Base-by-base conservation (phyloP, 2,329 filamentous ascomycete genomes). In the Venturia effusa region DNA sequence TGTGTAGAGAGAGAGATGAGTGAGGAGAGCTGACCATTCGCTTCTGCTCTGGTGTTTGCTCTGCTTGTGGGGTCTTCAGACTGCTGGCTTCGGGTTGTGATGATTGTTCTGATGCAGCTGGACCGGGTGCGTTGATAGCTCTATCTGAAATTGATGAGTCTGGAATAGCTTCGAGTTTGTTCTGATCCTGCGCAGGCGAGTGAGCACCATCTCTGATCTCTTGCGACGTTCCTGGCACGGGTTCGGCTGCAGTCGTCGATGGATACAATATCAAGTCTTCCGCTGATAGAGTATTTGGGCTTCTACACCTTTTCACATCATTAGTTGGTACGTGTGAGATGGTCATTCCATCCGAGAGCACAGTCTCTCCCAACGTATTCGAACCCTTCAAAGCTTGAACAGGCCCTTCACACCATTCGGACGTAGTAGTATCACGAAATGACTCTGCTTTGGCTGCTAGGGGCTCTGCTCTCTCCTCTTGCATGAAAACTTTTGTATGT, bases 41-140 rank as follows among this genome's bases (percentile, higher is more conserved):
- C 43, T 62, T 62, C 24, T 51, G 60, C 39, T 51, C 60, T 45
- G 60, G 39, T 51, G 60, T 48, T 62, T n/a, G 60, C 34, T 57
- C 27, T 37, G 51, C 51, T 57, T 57, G 51, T 11, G 30, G 30
- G 1, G 2, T n/a, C 30, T 22, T 30, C 17, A n/a, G 27, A 22
- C 10, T 57, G 13, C 15, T 34, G 27, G 8, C 27, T 57, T 34
- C 51, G 27, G 22, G 45, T n/a, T 34, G 30, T 19, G 45, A 51
- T 6, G n/a, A 8, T 10, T 51, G 8, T 24, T 57, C 30, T 34
- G 15, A 19, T 57, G 27, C 15, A 10, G n/a, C 30, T 11, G 27
- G n/a, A 15, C 2, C 27, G 45, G 8, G 45, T 24, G 10, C 22
- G 5, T 57, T 15, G 1, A 15, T 6, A 34, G 27, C n/a, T 57